Conservation (phyloP, 1,139 yeast genomes). For the Taiozyma onychis region DNA sequence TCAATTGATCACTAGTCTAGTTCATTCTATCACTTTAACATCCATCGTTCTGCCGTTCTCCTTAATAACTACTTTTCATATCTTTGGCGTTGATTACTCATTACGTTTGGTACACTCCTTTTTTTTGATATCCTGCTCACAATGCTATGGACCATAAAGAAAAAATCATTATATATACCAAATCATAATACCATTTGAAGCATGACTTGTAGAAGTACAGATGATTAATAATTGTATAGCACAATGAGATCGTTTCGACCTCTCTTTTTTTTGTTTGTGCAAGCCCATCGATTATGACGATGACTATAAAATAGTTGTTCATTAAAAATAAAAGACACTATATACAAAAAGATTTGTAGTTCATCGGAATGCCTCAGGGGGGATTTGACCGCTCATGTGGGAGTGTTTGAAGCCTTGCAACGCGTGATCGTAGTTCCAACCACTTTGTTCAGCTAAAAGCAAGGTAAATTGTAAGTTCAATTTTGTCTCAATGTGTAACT, state of each 20-base stretch:
- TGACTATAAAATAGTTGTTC: background rate
- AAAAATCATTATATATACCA: background rate
- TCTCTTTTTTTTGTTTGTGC: background rate
- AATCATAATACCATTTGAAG: background rate
- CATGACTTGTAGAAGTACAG: background rate
- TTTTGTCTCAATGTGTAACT: conserved; percentile 67
- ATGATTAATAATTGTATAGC: background rate
- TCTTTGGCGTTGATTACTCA: background rate
- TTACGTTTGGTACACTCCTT: background rate
- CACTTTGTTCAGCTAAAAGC: conserved; percentile 85
- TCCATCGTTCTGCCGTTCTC: background rate
- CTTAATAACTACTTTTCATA: background rate
- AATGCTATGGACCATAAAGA: background rate
- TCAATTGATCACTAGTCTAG: background rate
- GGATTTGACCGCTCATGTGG: conserved; percentile 40
- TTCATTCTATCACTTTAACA: background rate
- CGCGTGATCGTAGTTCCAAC: conserved; percentile 75
- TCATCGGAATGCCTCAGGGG: conserved; percentile 47
- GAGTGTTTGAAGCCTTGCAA: conserved; percentile 67
- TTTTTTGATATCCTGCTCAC: background rate
- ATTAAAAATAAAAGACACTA: background rate
- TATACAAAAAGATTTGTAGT: background rate
- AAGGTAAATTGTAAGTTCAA: conserved; percentile 73
- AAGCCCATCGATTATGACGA: background rate
- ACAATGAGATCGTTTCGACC: background rate